These are phyloP conservation scores for Ceratocystis huliohia DNA, from an alignment of 2,329 filamentous ascomycete species.

Conservation along the genomic window DNA sequence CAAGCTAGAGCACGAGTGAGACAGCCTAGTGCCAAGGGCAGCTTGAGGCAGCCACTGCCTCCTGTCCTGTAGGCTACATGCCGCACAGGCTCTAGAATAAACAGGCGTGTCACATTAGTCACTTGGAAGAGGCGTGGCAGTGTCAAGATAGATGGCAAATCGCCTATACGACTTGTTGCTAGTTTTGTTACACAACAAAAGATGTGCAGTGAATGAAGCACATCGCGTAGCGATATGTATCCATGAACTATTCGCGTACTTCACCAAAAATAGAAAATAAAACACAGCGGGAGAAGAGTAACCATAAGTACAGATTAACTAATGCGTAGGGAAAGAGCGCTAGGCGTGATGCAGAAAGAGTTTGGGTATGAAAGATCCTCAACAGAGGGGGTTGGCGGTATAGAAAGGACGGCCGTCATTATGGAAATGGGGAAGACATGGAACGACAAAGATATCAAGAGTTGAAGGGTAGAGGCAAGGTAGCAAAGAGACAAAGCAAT, in stretches of 20 bases:
- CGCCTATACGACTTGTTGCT: too few species aligned
- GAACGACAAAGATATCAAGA: neutral
- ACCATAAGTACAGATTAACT: neutral
- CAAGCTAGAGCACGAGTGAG: too few species aligned
- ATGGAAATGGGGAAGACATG: neutral
- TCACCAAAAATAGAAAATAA: neutral
- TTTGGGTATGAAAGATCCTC: neutral
- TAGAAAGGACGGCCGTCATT: neutral
- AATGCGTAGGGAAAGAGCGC: neutral
- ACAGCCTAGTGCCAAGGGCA: too few species aligned
- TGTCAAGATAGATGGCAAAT: too few species aligned
- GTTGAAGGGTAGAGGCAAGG: neutral
- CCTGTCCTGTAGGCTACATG: too few species aligned
- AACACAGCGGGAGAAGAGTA: neutral
- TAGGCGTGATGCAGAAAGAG: neutral
- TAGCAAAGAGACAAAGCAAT: neutral
- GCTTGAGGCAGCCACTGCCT: too few species aligned
- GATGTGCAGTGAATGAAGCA: neutral
- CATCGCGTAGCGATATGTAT: neutral
- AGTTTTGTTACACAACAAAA: neutral
- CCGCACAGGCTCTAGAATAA: too few species aligned
- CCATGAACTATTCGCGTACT: neutral
- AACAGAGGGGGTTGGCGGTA: neutral
- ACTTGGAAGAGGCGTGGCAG: too few species aligned
- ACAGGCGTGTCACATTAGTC: too few species aligned